These are phyloP conservation scores for Phytopythium mirpurense DNA, from an alignment of 352 stramenopile species.

Conservation along the genomic window DNA sequence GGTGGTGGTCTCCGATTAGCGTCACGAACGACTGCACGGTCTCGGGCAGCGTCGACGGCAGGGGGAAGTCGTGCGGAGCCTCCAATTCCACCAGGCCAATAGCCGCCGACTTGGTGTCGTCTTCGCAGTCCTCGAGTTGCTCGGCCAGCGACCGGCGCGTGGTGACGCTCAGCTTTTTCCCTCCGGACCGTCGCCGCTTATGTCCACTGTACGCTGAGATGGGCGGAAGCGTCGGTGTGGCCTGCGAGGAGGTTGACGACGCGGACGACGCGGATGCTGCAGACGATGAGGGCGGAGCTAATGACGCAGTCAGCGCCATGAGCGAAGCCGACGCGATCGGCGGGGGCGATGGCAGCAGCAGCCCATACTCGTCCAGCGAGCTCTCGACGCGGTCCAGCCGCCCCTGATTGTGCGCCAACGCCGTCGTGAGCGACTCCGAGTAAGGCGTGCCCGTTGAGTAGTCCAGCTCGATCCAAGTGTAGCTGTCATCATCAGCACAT, in stretches of 20 bases:
- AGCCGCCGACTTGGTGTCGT: conserved; percentile 1
- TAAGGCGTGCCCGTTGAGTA: conserved; percentile 45
- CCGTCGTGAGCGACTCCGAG: conserved; percentile 28
- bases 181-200: conserved; percentile 20
- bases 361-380: conserved; percentile 26
- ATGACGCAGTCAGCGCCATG: neutral
- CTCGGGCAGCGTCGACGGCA: conserved; percentile 33
- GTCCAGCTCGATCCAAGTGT: conserved; percentile 66
- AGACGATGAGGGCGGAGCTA: neutral
- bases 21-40: conserved; percentile 51
- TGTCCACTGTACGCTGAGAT: conserved; percentile 6
- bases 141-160: conserved; percentile 15
- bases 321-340: conserved; percentile 12
- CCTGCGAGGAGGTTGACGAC: neutral
- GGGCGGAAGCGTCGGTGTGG: neutral
- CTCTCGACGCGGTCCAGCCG: conserved; percentile 22
- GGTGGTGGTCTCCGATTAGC: conserved; percentile 29
- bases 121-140: conserved; percentile 21
- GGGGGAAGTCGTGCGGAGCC: conserved; percentile 9
- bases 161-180: conserved; percentile 13
- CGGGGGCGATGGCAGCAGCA: conserved; percentile 17
- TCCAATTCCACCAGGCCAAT: conserved; percentile 1
- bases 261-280: neutral
- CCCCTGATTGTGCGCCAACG: conserved; percentile 28
- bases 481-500: conserved; percentile 23